Percentiles rank a stretch among this genome's conserved stretches.
Conservation (phyloP, 371 early-diverging fungal genomes). For the Dinochytrium kinnereticum region DNA sequence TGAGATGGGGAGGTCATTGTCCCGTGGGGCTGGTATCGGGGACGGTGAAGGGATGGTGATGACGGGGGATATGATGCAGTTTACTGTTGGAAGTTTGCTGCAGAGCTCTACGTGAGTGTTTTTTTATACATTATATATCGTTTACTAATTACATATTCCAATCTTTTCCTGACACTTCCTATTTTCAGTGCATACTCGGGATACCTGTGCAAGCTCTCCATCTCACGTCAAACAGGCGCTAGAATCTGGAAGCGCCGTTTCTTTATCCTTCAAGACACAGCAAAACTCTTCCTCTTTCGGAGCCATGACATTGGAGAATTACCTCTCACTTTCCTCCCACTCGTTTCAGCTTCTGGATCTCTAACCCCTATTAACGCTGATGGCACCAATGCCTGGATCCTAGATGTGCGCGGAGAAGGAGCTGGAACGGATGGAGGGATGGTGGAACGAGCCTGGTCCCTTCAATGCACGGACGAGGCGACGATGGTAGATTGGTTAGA, state of each 20-base stretch:
- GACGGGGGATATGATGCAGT: neutral
- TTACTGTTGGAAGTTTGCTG: neutral
- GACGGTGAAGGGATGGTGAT: neutral
- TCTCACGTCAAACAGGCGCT: neutral
- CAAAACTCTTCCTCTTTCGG: conserved; percentile 22
- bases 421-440: neutral
- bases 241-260: conserved; percentile 20
- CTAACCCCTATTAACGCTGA: neutral
- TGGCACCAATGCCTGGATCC: conserved; percentile 5
- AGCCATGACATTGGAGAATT: neutral
- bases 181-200: neutral
- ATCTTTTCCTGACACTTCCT: neutral
- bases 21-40: neutral
- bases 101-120: conserved; percentile 1
- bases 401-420: conserved; percentile 21
- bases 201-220: conserved; percentile 12
- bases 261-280: conserved; percentile 17
- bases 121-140: neutral
- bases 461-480: conserved; percentile 19
- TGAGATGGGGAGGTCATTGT: neutral
- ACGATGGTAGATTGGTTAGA: conserved; percentile 20
- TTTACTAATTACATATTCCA: neutral
- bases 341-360: conserved; percentile 7
- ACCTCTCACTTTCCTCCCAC: conserved; percentile 28
- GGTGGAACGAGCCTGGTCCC: conserved; percentile 24